A percentile compares a stretch with the other conserved stretches of the same genome.
These are phyloP conservation scores for Mallotus repandus DNA, from an alignment of 441 rosid genomes.

Conservation along the genomic window DNA sequence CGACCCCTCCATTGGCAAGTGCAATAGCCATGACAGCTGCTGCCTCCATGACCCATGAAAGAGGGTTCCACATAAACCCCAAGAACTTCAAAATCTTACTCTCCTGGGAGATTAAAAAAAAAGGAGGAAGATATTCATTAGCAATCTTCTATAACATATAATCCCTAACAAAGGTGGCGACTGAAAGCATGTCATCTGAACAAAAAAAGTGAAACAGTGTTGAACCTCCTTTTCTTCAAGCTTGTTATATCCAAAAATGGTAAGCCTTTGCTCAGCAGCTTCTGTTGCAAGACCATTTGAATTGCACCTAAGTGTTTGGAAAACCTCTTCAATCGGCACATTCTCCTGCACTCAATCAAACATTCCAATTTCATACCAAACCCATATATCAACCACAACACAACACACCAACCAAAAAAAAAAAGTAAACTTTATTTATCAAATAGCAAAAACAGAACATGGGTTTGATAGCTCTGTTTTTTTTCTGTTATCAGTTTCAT, in stretches of 20 bases:
- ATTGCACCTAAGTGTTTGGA: conserved; percentile 61
- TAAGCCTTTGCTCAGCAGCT: conserved; percentile 58
- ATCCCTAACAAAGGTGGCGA: background rate
- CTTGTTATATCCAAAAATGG: conserved; percentile 68
- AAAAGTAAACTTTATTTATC: background rate
- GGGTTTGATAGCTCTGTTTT: conserved; percentile 18
- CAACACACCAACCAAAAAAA: background rate
- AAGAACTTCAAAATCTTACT: conserved; percentile 62
- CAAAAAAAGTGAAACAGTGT: background rate
- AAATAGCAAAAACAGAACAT: background rate
- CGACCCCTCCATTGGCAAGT: conserved; percentile 79
- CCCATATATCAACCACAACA: background rate
- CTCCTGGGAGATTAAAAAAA: conserved; percentile 33
- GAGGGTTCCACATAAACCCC: conserved; percentile 91
- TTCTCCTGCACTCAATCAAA: conserved; percentile 38
- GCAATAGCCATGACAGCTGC: conserved; percentile 91
- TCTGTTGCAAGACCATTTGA: conserved; percentile 54
- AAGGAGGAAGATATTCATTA: background rate
- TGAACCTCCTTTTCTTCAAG: conserved; percentile 70
- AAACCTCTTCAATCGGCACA: conserved; percentile 74
- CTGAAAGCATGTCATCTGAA: background rate
- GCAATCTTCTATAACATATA: background rate
- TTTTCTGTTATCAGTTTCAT: background rate
- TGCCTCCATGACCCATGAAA: conserved; percentile 88
- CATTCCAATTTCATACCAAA: conserved; percentile 19